Base-by-base conservation (phyloP, 139 green algal genomes). In the Choricystis sp. region DNA sequence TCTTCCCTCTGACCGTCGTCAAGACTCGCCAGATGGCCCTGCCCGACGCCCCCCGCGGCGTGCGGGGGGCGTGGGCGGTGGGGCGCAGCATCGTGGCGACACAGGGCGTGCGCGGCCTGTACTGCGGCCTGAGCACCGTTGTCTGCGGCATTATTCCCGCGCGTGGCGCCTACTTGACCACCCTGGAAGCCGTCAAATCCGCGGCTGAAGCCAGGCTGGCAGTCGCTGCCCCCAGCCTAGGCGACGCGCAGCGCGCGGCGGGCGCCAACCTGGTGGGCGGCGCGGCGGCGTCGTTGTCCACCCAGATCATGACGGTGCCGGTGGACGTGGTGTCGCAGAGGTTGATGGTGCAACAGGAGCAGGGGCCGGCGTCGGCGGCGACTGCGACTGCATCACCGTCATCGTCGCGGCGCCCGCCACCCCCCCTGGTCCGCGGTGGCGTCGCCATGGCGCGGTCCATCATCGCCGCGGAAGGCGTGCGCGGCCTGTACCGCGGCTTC, bases 1-100 rank as follows among this genome's bases (percentile, higher is more conserved):
- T 98, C 5, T 98, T 85, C 69, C 91, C 91, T 1, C 66, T 98
- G 0, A 80, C 80, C 0, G 91, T 97, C 0, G 81, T 98, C 26
- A 98, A 98, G 65, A 98, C 91, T 0, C 74, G 84, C 20, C 83
- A 90, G 72, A 92, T 93, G 82, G 83, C 81, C 31, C 31, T 82
- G 59, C 59, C 84, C 63, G 75, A 70, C 48, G 66, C 74, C 3
- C 60, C 71, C 22, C 56, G 64, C n/a, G 78, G 81, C 29, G 61
- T 89, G 29, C 67, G 83, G 71, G 82, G 84, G 23, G 82, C 74
- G 0, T 49, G 66, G 0, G 60, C 85, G 26, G 89, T 84, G 2
- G 77, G 78, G 0, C 55, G 62, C 23, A 31, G 61, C 3, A 84
- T 97, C 1, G 70, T 93, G 64, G 40, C 49, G 9, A 56, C 67